Conservation (phyloP, 2,329 filamentous ascomycete species). For the Geosmithia flava region DNA sequence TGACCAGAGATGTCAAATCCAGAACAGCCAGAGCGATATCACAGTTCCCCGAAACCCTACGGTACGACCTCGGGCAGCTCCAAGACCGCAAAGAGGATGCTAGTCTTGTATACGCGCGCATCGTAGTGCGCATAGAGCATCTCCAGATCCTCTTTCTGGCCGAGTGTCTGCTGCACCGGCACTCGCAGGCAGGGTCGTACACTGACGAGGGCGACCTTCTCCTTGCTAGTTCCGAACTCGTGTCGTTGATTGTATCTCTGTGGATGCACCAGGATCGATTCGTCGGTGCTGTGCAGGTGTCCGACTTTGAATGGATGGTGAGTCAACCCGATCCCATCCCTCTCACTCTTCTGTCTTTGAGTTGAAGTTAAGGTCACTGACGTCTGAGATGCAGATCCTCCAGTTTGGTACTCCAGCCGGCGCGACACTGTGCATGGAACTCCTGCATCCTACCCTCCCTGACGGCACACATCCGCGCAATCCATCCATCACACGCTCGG, state of each 20-base stretch:
- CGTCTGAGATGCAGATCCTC: slow-evolving; percentile 29
- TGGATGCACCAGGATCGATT: slow-evolving; percentile 34
- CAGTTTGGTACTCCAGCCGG: slow-evolving; percentile 32
- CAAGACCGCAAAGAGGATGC: slow-evolving; percentile 28
- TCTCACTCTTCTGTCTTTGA: neutral
- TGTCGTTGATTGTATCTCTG: slow-evolving; percentile 27
- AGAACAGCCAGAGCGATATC: slow-evolving; percentile 26
- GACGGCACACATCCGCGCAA: slow-evolving; percentile 11
- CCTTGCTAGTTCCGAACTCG: slow-evolving; percentile 30
- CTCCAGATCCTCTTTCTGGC: slow-evolving; percentile 45
- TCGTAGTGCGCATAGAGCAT: slow-evolving; percentile 34
- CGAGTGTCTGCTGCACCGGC: slow-evolving; percentile 38
- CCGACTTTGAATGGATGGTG: slow-evolving; percentile 30
- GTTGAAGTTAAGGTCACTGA: too few species aligned
- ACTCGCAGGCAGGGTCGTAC: slow-evolving; percentile 3
- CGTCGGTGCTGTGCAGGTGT: slow-evolving; percentile 17
- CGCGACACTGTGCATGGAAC: slow-evolving; percentile 32
- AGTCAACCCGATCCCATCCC: neutral
- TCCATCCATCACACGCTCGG: slow-evolving; percentile 24
- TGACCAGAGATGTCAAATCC: slow-evolving; percentile 1
- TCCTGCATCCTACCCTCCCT: slow-evolving; percentile 25
- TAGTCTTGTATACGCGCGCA: slow-evolving; percentile 23
- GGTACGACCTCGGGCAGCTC: slow-evolving; percentile 37
- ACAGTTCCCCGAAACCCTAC: slow-evolving; percentile 32
- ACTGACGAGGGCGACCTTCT: slow-evolving; percentile 25